Percentiles rank a stretch among this genome's conserved stretches.
Evolutionary conservation across 805 yeast species (phyloP).

Genomic region (Phaffomyces antillensis): DNA sequence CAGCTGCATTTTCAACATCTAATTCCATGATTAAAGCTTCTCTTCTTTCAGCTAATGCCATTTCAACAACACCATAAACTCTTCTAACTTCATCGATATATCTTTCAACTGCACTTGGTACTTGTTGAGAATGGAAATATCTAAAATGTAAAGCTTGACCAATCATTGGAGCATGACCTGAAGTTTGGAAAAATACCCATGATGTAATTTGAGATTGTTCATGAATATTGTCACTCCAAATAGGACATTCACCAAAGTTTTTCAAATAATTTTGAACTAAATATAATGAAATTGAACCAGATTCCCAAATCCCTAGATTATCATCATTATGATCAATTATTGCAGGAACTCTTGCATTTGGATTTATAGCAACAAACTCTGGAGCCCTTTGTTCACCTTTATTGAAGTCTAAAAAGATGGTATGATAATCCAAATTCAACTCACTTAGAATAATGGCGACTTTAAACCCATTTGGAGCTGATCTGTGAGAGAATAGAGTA

Average conservation of each 20-base stretch:
- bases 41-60: conserved; percentile 89
- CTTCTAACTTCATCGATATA: conserved; percentile 89
- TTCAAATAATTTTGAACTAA: conserved; percentile 60
- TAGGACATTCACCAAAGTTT: conserved; percentile 62
- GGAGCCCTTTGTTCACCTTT: conserved; percentile 90
- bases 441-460: conserved; percentile 88
- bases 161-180: conserved; percentile 98
- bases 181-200: conserved; percentile 92
- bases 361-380: conserved; percentile 87
- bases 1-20: conserved; percentile 81
- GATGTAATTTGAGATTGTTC: conserved; percentile 81
- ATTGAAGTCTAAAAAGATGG: conserved; percentile 80
- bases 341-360: conserved; percentile 94
- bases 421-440: conserved; percentile 68
- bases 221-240: conserved; percentile 71
- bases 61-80: conserved; percentile 89
- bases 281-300: conserved; percentile 85
- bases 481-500: conserved; percentile 75
- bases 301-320: conserved; percentile 85
- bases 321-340: conserved; percentile 81
- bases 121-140: conserved; percentile 79
- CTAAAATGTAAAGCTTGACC: conserved; percentile 95
- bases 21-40: conserved; percentile 86
- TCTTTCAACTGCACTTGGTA: conserved; percentile 84
- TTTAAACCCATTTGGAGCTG: conserved; percentile 95